Evolutionary conservation across 352 stramenopile species (phyloP), one percentile per base, ranked within the genome.

Genomic region (Globisporangium emineosum): DNA sequence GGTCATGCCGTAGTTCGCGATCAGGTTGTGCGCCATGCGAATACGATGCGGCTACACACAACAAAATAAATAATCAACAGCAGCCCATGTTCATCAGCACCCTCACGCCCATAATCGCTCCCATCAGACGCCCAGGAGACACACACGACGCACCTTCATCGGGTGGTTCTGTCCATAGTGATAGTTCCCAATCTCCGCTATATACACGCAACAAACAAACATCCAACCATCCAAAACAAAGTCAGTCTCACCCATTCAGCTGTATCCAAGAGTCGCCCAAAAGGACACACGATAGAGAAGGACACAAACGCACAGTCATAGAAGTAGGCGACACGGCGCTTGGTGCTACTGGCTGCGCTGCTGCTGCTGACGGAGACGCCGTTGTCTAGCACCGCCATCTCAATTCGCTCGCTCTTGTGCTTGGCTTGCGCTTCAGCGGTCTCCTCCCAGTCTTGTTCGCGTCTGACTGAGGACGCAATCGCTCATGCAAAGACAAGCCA

Each of bases 1-100:
- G 75, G 98, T 99, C 27, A 99, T 84, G 23, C 96, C 97, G 77
- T 99, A 99, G 74, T 99, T 99, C 21, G 98, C 94, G 60, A 99
- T 97, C 64, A 99, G 89, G 78, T 99, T 98, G 84, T 99, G 98
- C 42, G 98, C 98, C 97, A 99, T 99, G 64, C 97, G 93, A 58
- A 99, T 90, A 51, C 98, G 97, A 79, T 99, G 97, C 25, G 97
- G 97, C 90, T 97, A 63, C 42, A 67, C 21, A 37, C 30, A 47
- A 42, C 47, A 10, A 13, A 25, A 1, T 6, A 50, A 33, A 9
- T 33, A 49, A 9, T 7, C 9, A 25, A 23, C 23, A 32, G 3
- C 15, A n/a, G n/a, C n/a, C n/a, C n/a, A n/a, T n/a, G n/a, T n/a
- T n/a, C n/a, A 35, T 51, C 52, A 61, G 40, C 21, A 58, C 15